A percentile compares a stretch with the other conserved stretches of the same genome.
phyloP scores from a whole-genome alignment of 169 alveolate genomes.

The Cryptosporidium bovis region DNA sequence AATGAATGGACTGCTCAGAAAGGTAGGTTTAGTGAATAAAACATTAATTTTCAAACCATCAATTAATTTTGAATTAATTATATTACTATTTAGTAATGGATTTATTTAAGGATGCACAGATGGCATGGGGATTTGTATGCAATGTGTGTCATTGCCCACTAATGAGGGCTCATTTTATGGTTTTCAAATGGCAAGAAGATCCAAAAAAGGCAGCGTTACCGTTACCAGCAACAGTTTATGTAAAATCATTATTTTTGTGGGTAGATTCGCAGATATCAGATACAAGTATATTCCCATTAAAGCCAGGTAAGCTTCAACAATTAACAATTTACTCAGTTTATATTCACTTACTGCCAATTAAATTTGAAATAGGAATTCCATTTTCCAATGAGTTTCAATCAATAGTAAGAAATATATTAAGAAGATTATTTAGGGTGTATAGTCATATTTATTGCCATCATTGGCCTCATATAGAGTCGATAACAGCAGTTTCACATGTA shows the following conservation, averaged over 20 bases:
- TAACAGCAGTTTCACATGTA: slow-evolving; percentile 58
- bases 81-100: slow-evolving; percentile 33
- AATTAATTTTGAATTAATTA: background rate
- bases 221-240: slow-evolving; percentile 68
- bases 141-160: slow-evolving; percentile 67
- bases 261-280: slow-evolving; percentile 60
- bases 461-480: slow-evolving; percentile 71
- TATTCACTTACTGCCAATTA: background rate
- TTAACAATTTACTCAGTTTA: background rate
- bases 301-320: slow-evolving; percentile 54
- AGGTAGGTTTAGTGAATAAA: slow-evolving; percentile 29
- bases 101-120: slow-evolving; percentile 64
- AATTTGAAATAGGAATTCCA: slow-evolving; percentile 35
- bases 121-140: slow-evolving; percentile 75
- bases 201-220: slow-evolving; percentile 72
- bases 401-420: slow-evolving; percentile 39
- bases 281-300: slow-evolving; percentile 67
- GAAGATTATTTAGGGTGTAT: slow-evolving; percentile 66
- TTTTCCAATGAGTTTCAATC: slow-evolving; percentile 45
- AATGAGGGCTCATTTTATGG: slow-evolving; percentile 75
- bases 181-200: slow-evolving; percentile 73
- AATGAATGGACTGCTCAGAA: slow-evolving; percentile 71
- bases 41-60: background rate
- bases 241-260: slow-evolving; percentile 65
- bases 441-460: slow-evolving; percentile 75